phyloP scores from a whole-genome alignment of 2,329 filamentous ascomycete species.

The Elsinoe fawcettii region DNA sequence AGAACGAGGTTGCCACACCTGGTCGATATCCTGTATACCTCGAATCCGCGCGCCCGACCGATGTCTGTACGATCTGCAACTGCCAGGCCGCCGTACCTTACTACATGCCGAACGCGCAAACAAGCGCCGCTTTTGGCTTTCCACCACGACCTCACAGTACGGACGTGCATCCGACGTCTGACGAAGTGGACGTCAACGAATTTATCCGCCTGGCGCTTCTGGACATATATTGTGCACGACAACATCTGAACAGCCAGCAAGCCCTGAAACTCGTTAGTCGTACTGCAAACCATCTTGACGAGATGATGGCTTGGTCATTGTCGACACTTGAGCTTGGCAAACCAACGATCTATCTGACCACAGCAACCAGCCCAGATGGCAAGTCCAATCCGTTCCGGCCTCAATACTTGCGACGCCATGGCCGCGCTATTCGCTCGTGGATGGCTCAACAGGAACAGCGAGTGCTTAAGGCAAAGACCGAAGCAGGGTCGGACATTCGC shows the following conservation, averaged over 20 bases:
- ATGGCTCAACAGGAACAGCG: background rate
- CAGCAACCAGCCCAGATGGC: background rate
- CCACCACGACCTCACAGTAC: background rate
- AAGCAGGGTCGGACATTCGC: background rate
- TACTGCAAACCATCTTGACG: background rate
- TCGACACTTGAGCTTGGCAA: background rate
- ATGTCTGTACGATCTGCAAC: background rate
- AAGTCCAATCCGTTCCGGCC: background rate
- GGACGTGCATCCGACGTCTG: background rate
- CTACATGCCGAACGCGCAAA: background rate
- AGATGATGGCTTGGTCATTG: constrained; percentile 1
- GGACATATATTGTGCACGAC: background rate
- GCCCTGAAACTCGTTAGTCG: background rate
- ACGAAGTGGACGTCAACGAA: background rate
- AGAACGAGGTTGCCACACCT: background rate
- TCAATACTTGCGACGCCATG: background rate
- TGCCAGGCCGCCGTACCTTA: background rate
- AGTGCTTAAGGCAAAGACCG: background rate
- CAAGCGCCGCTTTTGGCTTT: background rate
- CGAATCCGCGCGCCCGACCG: background rate
- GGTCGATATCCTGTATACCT: background rate
- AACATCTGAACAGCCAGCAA: background rate
- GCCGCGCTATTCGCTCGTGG: background rate
- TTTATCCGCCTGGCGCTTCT: background rate
- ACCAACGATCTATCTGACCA: background rate